Evolutionary conservation across 768 basidiomycete species (phyloP).

Genomic region (Galerina sulciceps): DNA sequence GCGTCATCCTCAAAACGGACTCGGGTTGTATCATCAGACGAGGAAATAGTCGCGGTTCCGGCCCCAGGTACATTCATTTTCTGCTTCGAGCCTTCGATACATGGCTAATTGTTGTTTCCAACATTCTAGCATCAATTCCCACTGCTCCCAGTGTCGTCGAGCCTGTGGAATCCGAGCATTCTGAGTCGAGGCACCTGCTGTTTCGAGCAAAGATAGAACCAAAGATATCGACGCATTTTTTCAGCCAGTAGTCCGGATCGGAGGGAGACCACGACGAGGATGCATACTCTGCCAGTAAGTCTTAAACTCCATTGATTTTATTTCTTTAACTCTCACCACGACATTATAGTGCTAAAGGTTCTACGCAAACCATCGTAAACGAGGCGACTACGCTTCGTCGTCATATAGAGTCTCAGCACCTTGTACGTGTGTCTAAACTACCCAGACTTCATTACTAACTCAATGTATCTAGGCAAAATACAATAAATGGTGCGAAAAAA

Average conservation of each 20-base stretch:
- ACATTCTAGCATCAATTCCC: not conserved
- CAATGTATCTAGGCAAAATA: slow-evolving; percentile 5
- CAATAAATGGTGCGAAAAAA: slow-evolving; percentile 6
- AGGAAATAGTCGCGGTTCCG: no score
- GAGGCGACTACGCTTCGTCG: not conserved
- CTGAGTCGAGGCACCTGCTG: not conserved
- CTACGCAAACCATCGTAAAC: not conserved
- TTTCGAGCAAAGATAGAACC: no score
- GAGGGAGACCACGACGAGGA: not conserved
- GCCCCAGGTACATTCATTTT: no score
- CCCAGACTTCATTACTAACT: not conserved
- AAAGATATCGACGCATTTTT: not conserved
- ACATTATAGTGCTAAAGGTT: not conserved
- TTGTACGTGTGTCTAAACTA: no score
- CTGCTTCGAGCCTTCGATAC: not conserved
- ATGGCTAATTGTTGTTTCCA: not conserved
- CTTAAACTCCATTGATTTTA: not conserved
- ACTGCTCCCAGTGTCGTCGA: not conserved
- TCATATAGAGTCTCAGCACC: not conserved
- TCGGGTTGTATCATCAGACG: no score
- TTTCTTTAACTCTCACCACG: not conserved
- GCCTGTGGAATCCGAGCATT: not conserved
- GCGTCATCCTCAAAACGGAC: no score
- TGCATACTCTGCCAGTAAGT: not conserved
- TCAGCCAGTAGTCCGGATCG: not conserved